Conservation (phyloP, 768 basidiomycete genomes). For the Podaxis sp. region DNA sequence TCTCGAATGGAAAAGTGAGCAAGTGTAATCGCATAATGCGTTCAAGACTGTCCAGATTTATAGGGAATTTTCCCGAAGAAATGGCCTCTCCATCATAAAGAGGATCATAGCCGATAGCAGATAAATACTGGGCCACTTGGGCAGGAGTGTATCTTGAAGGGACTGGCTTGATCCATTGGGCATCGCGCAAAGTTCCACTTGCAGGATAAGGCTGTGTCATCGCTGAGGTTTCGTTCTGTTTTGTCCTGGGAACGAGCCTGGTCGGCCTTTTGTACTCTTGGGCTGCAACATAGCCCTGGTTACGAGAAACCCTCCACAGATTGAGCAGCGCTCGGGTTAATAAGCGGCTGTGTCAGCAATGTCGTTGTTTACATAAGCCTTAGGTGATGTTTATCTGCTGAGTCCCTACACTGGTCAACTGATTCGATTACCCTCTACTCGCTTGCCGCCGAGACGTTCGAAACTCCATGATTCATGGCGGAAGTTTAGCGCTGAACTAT, state of each 20-base stretch:
- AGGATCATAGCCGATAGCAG: constrained; percentile 23
- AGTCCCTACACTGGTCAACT: too few species aligned
- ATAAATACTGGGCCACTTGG: constrained; percentile 27
- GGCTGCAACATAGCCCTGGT: too few species aligned
- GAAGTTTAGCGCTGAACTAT: too few species aligned
- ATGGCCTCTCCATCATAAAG: constrained; percentile 20
- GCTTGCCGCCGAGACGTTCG: too few species aligned
- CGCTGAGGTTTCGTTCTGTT: background rate
- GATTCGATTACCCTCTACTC: too few species aligned
- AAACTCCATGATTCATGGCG: too few species aligned
- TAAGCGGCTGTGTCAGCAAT: too few species aligned
- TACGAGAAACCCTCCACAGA: too few species aligned
- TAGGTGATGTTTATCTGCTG: too few species aligned
- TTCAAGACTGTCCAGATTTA: constrained; percentile 22
- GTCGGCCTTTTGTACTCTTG: background rate
- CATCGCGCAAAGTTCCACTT: constrained; percentile 20
- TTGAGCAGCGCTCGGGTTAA: too few species aligned
- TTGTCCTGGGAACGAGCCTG: background rate
- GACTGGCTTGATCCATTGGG: constrained; percentile 24
- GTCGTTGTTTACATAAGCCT: too few species aligned
- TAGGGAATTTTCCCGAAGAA: constrained; percentile 21
- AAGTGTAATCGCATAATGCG: constrained; percentile 27
- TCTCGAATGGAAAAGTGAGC: constrained; percentile 37
- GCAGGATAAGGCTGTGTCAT: background rate
- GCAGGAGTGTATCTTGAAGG: constrained; percentile 24